phyloP scores from a whole-genome alignment of 306 rosid species.

The Lotus japonicus region DNA sequence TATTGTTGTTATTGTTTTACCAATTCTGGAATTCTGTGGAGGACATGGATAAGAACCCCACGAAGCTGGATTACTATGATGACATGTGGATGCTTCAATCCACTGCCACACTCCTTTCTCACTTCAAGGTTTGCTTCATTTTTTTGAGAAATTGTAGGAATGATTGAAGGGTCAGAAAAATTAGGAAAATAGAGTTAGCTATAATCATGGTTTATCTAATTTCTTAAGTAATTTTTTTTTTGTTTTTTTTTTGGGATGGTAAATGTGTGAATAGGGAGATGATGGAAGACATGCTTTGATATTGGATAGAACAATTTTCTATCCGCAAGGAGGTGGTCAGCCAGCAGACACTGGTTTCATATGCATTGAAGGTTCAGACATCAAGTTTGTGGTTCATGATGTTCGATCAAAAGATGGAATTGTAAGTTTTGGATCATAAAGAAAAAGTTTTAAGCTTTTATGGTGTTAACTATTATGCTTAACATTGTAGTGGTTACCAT shows the following conservation, averaged over 20 bases:
- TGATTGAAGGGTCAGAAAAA: neutral
- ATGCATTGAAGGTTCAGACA: conserved; percentile 17
- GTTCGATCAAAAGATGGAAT: conserved; percentile 62
- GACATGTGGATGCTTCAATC: conserved; percentile 62
- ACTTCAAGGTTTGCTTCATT: conserved; percentile 29
- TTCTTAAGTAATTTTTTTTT: neutral
- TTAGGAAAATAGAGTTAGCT: neutral
- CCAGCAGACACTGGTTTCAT: conserved; percentile 62
- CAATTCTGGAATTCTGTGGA: neutral
- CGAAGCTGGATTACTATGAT: conserved; percentile 56
- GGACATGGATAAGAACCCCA: conserved; percentile 44
- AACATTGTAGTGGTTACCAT: neutral
- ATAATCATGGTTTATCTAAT: neutral
- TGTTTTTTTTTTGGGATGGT: neutral
- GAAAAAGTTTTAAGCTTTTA: neutral
- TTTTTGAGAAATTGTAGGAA: neutral
- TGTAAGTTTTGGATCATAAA: conserved; percentile 29
- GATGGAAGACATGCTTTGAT: conserved; percentile 55
- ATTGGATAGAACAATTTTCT: conserved; percentile 60
- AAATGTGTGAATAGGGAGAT: conserved; percentile 33
- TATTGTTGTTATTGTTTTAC: neutral
- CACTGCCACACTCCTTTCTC: conserved; percentile 42
- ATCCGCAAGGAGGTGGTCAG: conserved; percentile 95
- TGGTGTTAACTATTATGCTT: neutral
- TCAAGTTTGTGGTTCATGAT: conserved; percentile 52